Evolutionary conservation across 208 protist species (phyloP).

Genomic region (Trypanosoma caninum): DNA sequence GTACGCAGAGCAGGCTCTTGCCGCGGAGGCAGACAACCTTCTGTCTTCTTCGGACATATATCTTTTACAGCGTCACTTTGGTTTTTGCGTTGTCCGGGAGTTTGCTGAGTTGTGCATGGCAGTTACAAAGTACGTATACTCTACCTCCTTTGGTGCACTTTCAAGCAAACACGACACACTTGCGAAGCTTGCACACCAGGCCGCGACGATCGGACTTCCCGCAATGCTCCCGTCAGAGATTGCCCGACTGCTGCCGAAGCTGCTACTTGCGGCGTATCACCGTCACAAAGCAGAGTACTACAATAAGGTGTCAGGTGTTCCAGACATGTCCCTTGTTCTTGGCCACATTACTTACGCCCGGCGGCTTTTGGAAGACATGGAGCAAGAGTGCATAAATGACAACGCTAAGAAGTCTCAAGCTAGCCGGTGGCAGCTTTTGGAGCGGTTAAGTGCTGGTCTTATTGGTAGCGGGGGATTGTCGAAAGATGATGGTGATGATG

Average conservation of each 20-base stretch:
- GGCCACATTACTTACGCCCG: conserved; percentile 63
- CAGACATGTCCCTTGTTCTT: conserved; percentile 58
- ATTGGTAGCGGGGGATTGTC: background rate
- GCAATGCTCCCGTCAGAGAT: conserved; percentile 14
- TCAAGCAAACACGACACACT: conserved; percentile 50
- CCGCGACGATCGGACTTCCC: conserved; percentile 33
- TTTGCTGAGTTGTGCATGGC: conserved; percentile 38
- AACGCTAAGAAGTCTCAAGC: background rate
- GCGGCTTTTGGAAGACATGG: conserved; percentile 34
- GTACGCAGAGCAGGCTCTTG: conserved; percentile 25
- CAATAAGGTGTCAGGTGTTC: conserved; percentile 23
- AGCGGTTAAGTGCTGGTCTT: conserved; percentile 21
- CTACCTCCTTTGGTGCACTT: conserved; percentile 40
- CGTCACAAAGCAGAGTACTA: conserved; percentile 56
- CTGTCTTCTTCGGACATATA: conserved; percentile 31
- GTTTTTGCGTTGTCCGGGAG: conserved; percentile 27
- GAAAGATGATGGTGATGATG: background rate
- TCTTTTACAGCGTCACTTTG: conserved; percentile 32
- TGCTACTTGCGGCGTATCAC: conserved; percentile 65
- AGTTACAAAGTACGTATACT: conserved; percentile 69
- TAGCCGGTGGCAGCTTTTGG: conserved; percentile 15
- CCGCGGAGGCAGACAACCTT: conserved; percentile 12
- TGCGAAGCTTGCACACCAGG: conserved; percentile 45
- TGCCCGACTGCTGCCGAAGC: conserved; percentile 39
- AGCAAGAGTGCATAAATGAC: background rate